Conservation (phyloP, 352 stramenopile genomes). For the Globisporangium cederbergense region DNA sequence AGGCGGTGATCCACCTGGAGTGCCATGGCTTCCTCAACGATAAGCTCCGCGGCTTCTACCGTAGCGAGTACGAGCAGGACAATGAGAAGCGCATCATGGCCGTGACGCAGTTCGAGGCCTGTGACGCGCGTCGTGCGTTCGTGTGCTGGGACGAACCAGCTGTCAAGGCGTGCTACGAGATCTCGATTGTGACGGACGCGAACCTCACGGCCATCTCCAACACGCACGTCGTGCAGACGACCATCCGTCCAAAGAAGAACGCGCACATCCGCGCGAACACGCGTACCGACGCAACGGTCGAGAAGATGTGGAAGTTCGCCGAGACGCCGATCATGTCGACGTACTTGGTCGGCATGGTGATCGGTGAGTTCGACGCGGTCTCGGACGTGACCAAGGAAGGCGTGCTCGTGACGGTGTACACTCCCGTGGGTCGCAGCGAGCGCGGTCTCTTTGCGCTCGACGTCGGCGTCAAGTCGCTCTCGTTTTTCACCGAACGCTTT, state of each 20-base stretch:
- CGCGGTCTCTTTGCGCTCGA: conserved; percentile 91
- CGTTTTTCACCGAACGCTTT: conserved; percentile 74
- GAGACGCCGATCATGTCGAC: conserved; percentile 97
- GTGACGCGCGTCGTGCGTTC: conserved; percentile 92
- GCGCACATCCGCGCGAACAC: conserved; percentile 46
- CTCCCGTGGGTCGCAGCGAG: conserved; percentile 89
- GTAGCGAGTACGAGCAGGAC: conserved; percentile 89
- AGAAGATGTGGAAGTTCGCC: conserved; percentile 84
- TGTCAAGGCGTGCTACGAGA: conserved; percentile 94
- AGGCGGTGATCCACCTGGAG: conserved; percentile 38
- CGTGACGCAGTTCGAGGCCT: conserved; percentile 83
- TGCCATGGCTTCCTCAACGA: conserved; percentile 84
- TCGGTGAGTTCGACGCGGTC: conserved; percentile 97
- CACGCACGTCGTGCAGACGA: conserved; percentile 92
- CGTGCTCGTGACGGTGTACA: conserved; percentile 95
- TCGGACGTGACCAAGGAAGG: conserved; percentile 87
- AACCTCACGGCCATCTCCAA: conserved; percentile 94
- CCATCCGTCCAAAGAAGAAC: conserved; percentile 54
- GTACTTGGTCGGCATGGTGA: conserved; percentile 92
- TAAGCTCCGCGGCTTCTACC: conserved; percentile 97
- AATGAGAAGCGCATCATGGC: conserved; percentile 93
- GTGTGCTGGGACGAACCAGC: conserved; percentile 98
- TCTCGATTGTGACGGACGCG: conserved; percentile 88
- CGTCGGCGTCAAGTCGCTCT: conserved; percentile 55
- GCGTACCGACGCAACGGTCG: conserved; percentile 27